Base-by-base conservation (phyloP, 371 early-diverging fungal species). In the Syncephalis plumigaleata region DNA sequence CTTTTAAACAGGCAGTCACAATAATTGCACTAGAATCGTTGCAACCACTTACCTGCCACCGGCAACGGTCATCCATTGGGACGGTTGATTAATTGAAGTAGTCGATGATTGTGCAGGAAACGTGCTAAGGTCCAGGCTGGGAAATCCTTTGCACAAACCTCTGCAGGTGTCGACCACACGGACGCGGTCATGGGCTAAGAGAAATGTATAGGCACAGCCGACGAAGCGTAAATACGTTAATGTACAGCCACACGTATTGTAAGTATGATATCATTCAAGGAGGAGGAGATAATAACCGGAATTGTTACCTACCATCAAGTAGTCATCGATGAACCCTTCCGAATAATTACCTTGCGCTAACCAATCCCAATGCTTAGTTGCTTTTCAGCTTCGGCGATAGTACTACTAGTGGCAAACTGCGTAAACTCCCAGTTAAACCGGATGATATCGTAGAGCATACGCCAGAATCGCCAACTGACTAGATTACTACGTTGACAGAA, bases 151-250 rank as follows among this genome's bases (percentile, higher is more conserved):
- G 61, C 54, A n/a, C 72, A 64, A 53, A 59, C 60, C 37, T 67
- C 63, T n/a, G 69, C 65, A 25, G 73, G 70, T 4, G 73, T 71
- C 22, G 69, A 67, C 78, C 78, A 78, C 40, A 78, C 67, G 15
- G 70, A 62, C 3, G 76, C 69, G 13, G 74, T 70, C 69, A 73
- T 72, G 13, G 78, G 75, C 7, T 31, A 31, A 31, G n/a, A 31
- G 7, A 31, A 31, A 31, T 31, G 69, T 18, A 18, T 23, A 42
- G n/a, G n/a, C n/a, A n/a, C n/a, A n/a, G n/a, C n/a, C n/a, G n/a
- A n/a, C n/a, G n/a, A n/a, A n/a, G n/a, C n/a, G n/a, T 42, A 23
- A 42, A 42, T 42, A 18, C 4, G 15, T 31, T 31, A 31, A 7
- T 31, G 31, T n/a, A n/a, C n/a, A n/a, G n/a, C n/a, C n/a, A n/a